Evolutionary conservation across 2,329 filamentous ascomycete genomes (phyloP).

Genomic region (Arthrobotrys sphaeroides): DNA sequence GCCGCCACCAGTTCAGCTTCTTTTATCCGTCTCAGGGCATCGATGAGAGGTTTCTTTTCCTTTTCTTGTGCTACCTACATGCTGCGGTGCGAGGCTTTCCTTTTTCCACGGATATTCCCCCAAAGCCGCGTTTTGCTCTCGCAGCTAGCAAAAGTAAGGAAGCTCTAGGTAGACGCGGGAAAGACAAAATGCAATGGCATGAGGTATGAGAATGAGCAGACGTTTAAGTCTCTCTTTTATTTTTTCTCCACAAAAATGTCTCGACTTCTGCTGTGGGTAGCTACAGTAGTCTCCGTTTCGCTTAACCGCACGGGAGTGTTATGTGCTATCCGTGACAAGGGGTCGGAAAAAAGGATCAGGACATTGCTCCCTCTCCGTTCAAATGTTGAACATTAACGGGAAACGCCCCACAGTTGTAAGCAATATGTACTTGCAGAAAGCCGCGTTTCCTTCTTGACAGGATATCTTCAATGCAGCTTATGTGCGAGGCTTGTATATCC

Average conservation of each 20-base stretch:
- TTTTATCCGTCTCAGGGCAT: conserved; percentile 25
- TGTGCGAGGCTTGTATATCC: background rate
- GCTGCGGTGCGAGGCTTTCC: background rate
- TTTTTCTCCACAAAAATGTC: conserved; percentile 46
- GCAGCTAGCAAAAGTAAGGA: conserved; percentile 6
- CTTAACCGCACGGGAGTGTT: conserved; percentile 43
- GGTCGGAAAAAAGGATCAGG: conserved; percentile 3
- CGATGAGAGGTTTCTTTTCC: background rate
- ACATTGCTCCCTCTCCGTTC: background rate
- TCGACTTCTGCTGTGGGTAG: conserved; percentile 1
- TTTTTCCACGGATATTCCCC: conserved; percentile 14
- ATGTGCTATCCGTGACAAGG: conserved; percentile 14
- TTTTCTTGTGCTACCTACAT: background rate
- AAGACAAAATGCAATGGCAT: background rate
- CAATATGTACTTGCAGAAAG: background rate
- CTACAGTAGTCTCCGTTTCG: conserved; percentile 18
- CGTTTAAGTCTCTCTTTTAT: too few relatives aligned
- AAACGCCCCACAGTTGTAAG: conserved; percentile 4
- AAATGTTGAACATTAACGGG: conserved; percentile 4
- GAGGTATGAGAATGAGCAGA: background rate
- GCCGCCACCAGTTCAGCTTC: conserved; percentile 11
- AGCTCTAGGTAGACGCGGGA: background rate
- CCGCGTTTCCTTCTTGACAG: conserved; percentile 22
- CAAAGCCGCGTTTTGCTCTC: background rate
- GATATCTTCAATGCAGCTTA: conserved; percentile 10